Percentiles rank a stretch among this genome's conserved stretches.
Conservation (phyloP, 2,329 filamentous ascomycete species). For the Moelleriella libera region DNA sequence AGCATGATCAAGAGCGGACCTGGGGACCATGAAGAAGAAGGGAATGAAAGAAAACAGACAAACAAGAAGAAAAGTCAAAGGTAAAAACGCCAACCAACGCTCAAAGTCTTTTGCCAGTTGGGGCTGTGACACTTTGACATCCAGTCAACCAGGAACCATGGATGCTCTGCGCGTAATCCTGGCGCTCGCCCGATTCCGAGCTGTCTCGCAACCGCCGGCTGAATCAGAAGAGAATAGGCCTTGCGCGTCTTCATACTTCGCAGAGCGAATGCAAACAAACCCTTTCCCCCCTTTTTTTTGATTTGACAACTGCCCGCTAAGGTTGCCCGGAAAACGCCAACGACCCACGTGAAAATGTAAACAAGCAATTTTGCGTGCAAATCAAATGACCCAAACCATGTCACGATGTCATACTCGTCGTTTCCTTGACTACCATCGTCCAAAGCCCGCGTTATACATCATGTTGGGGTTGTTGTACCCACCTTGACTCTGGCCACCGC, state of each 20-base stretch:
- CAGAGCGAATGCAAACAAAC: no score
- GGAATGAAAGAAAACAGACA: slow-evolving; percentile 5
- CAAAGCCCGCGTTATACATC: slow-evolving; percentile 65
- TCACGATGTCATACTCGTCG: slow-evolving; percentile 1
- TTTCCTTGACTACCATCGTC: slow-evolving; percentile 44
- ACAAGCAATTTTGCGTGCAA: neutral
- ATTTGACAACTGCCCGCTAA: no score
- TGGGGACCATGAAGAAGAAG: slow-evolving; percentile 1
- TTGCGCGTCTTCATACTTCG: no score
- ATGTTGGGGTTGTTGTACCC: slow-evolving; percentile 80
- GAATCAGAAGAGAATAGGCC: no score
- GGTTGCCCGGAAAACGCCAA: neutral
- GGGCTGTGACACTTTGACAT: no score
- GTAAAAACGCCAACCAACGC: slow-evolving; percentile 1
- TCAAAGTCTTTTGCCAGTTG: neutral
- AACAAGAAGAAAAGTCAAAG: neutral
- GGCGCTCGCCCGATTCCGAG: no score
- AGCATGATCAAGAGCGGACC: neutral
- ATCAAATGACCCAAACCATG: slow-evolving; percentile 4
- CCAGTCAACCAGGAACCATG: no score
- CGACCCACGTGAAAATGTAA: neutral
- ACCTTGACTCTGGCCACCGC: slow-evolving; percentile 81
- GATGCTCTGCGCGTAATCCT: no score
- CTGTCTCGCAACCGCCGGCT: no score
- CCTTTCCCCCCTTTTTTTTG: no score